These are phyloP conservation scores for Hyphopichia wangnamkhiaoensis DNA, from an alignment of 1,139 yeast species.

Conservation along the genomic window DNA sequence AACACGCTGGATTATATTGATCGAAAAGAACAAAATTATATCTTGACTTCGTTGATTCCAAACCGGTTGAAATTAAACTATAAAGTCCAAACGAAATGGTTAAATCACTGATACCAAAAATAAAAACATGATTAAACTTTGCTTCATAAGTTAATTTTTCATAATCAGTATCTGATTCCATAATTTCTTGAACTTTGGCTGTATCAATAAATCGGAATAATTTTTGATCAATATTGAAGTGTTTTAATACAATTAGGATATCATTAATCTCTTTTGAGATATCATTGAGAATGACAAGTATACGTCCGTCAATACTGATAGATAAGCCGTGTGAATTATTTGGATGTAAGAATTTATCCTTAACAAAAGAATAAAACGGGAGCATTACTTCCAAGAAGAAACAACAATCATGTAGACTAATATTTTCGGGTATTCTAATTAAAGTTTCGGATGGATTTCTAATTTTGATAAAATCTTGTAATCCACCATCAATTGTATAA, in stretches of 20 bases:
- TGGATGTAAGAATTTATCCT: slow-evolving; percentile 13
- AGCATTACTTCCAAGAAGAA: slow-evolving; percentile 36
- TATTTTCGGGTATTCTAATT: slow-evolving; percentile 28
- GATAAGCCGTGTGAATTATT: neutral
- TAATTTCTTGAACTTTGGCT: slow-evolving; percentile 10
- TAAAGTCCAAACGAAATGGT: slow-evolving; percentile 21
- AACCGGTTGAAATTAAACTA: slow-evolving; percentile 28
- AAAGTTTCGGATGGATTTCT: slow-evolving; percentile 25
- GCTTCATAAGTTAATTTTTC: slow-evolving; percentile 16
- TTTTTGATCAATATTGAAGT: slow-evolving; percentile 28
- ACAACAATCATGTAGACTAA: slow-evolving; percentile 41
- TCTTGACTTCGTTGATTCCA: slow-evolving; percentile 27
- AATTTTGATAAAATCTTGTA: slow-evolving; percentile 38
- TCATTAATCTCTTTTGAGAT: slow-evolving; percentile 36
- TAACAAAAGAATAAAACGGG: slow-evolving; percentile 34
- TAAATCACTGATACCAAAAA: slow-evolving; percentile 16
- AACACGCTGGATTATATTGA: slow-evolving; percentile 16
- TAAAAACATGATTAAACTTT: slow-evolving; percentile 20
- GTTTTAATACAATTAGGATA: slow-evolving; percentile 32
- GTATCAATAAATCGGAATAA: slow-evolving; percentile 31
- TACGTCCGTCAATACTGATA: slow-evolving; percentile 11
- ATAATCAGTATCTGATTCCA: slow-evolving; percentile 4
- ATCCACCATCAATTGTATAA: slow-evolving; percentile 39
- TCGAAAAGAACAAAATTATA: slow-evolving; percentile 27
- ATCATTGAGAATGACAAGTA: slow-evolving; percentile 32